Base-by-base conservation (phyloP, 2,329 filamentous ascomycete species). In the Trichoderma sp. region DNA sequence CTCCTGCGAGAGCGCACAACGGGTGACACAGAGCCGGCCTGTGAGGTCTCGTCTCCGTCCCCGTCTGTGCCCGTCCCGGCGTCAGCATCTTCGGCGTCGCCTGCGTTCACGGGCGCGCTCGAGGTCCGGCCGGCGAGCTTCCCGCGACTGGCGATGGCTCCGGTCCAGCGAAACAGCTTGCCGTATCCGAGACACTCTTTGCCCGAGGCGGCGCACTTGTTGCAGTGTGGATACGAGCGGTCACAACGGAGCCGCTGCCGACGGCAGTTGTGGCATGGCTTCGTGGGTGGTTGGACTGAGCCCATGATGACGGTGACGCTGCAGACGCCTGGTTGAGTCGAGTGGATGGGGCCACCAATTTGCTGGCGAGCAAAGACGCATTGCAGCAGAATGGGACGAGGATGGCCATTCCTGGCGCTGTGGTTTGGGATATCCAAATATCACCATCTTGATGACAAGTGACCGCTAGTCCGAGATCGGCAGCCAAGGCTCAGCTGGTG, bases 161-260 rank as follows among this genome's bases (percentile, higher is more conserved):
- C 82, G 23, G 85, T 86, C 86, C 86, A 88, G 59, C 85, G 81
- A 65, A 87, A 85, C 50, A 88, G 79, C 75, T 85, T 85, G 50
- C 85, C 85, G 73, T 88, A 88, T 39, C 86, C 86, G 43, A 87
- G 82, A 74, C 86, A 88, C 73, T 87, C 84, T 73, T 83, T 80
- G 39, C 85, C 85, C 20, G 83, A 81, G 55, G 81, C 81, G 67
- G 80, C 75, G 73, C 86, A 88, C 80, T 88, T 88, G 75, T 84
- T 82, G 78, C 86, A 88, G 73, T 83, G 82, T 64, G 86, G 86
- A 58, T 84, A 79, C 43, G 85, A 83, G 65, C 84, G 82, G 75
- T 88, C 86, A 78, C 86, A 88, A 74, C 85, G 85, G 77, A 86
- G 84, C 70, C 86, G 83, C 73, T 83, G 83, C 68, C 85, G 84